Evolutionary conservation across 2,329 filamentous ascomycete species (phyloP), one percentile per base, ranked within the genome.

Genomic region (Neonectria sp.): DNA sequence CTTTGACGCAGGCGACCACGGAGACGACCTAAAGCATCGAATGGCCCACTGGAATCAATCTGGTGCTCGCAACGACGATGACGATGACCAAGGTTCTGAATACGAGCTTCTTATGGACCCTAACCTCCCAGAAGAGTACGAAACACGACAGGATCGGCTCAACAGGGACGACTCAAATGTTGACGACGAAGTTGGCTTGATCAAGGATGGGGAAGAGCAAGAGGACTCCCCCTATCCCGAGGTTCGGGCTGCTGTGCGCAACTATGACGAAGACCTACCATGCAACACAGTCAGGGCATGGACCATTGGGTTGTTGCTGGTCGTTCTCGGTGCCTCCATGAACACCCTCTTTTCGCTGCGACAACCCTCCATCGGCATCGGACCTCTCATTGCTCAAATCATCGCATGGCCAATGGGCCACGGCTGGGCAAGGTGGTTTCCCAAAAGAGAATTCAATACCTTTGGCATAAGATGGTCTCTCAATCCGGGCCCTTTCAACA

Each of bases 401-500:
- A 84, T 91, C 48, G 88, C 89, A 4, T 92, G 89, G 85, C 89
- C 90, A 0, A 79, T 92, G 27, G 90, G 90, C 11, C 86, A 88
- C 59, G 85, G 82, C 8, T 92, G 90, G 90, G 88, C 89, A 15
- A 82, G 79, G 55, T 78, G 88, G 37, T 81, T 91, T 77, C 89
- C 90, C 1, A 77, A 79, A 13, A 82, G 78, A 66, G 79, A 82
- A 40, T 85, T 89, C 61, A 83, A 74, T 24, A 86, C 85, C 0
- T 86, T 90, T 69, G 89, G 90, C 11, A 63, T 84, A 6, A 80
- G 74, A 24, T 90, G 86, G 84, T 85, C 83, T 25, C 79, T 92
- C n/a, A 92, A 92, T 63, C 89, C 90, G 0, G 90, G 90, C 0
- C 90, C 90, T 1, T 93, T 93, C 79, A 93, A 91, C 74, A 85